A percentile compares a stretch with the other conserved stretches of the same genome.
Evolutionary conservation across 1,139 yeast species (phyloP).

Genomic region (Zygosaccharomyces sapae): DNA sequence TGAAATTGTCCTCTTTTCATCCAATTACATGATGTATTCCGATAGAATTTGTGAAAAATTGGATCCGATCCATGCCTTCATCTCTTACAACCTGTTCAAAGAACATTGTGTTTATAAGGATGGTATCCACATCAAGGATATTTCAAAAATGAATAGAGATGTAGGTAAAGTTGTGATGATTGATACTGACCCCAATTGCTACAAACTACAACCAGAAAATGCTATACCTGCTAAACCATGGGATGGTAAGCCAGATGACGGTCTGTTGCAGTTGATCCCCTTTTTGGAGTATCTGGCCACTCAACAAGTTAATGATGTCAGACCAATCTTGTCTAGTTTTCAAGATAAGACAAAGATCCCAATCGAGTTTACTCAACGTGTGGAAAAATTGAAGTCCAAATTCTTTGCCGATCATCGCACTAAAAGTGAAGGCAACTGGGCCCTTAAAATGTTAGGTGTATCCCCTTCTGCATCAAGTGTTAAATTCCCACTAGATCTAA

Average conservation of each 20-base stretch:
- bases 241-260: slow-evolving; percentile 83
- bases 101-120: slow-evolving; percentile 86
- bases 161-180: slow-evolving; percentile 72
- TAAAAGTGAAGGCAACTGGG: slow-evolving; percentile 47
- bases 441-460: slow-evolving; percentile 63
- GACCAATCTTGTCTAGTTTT: slow-evolving; percentile 79
- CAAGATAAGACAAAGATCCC: slow-evolving; percentile 55
- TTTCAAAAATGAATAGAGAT: slow-evolving; percentile 86
- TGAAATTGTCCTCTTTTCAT: slow-evolving; percentile 86
- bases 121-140: slow-evolving; percentile 79
- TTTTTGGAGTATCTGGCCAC: slow-evolving; percentile 93
- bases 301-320: slow-evolving; percentile 82
- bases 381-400: slow-evolving; percentile 62
- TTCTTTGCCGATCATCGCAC: slow-evolving; percentile 66
- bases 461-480: slow-evolving; percentile 51
- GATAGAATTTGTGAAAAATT: slow-evolving; percentile 81
- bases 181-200: slow-evolving; percentile 72
- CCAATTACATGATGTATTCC: slow-evolving; percentile 80
- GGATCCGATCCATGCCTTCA: slow-evolving; percentile 88
- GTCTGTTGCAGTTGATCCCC: slow-evolving; percentile 75
- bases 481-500: slow-evolving; percentile 85
- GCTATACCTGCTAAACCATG: slow-evolving; percentile 79
- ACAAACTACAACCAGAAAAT: slow-evolving; percentile 85
- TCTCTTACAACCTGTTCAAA: slow-evolving; percentile 81
- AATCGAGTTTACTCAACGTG: slow-evolving; percentile 80